Base-by-base conservation (phyloP, 2,329 filamentous ascomycete genomes). In the Acephala macrosclerotiorum region DNA sequence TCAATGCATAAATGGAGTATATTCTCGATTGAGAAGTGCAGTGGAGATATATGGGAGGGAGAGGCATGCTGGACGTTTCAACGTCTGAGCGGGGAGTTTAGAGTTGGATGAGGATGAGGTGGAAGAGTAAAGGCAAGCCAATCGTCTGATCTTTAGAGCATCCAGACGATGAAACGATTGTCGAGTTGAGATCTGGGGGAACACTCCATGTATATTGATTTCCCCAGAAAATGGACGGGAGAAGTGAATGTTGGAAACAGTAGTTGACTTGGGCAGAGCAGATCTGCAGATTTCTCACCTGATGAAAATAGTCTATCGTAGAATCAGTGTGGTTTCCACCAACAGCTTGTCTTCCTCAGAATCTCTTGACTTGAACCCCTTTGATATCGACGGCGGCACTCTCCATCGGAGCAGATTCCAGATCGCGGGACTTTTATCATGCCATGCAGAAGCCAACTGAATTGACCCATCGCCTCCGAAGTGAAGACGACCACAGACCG, bases 331-430 rank as follows among this genome's bases (percentile, higher is more conserved):
- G 11, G 11, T 29, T 53, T 16, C 9, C 49, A 53, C 49, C 49
- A 33, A 33, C 5, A 33, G 8, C 25, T 14, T 7, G 25, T 29
- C 4, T 2, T 29, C 14, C 12, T 29, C 26, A 25, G 4, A 33
- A 33, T 33, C 20, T 18, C 18, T 49, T 14, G 38, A 42, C 45
- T 4, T 11, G 18, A 11, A 11, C 20, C 45, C 45, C 38, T 42
- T 42, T 42, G 12, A 5, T 3, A 16, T 3, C 14, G 38, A 33
- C 29, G 12, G 38, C 49, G 25, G 22, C 49, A 53, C 12, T 18
- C 25, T 29, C 49, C 49, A 53, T 26, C 49, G 49, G 49, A 53
- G 49, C 22, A 53, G 16, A 14, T 16, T 53, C 49, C 49, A 53
- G 49, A 53, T 29, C 6, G 49, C 25, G 25, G 49, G 25, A 29